A percentile compares a stretch with the other conserved stretches of the same genome.
phyloP scores from a whole-genome alignment of 1,284 basidiomycete species.

The Leucoagaricus sp. region DNA sequence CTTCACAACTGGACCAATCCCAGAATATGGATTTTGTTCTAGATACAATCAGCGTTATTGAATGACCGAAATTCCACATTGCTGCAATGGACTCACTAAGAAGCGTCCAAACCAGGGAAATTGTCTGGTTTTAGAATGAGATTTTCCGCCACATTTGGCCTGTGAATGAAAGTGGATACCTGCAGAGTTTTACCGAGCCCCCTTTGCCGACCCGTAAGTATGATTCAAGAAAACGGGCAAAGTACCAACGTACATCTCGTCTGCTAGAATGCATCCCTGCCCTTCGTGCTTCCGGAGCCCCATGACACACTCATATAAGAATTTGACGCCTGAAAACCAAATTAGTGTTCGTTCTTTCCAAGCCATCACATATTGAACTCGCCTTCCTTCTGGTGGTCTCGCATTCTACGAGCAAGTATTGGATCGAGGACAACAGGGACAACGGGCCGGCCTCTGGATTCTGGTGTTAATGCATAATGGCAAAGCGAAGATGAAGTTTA shows the following conservation, averaged over 20 bases:
- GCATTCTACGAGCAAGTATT: conserved; percentile 72
- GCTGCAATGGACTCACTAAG: conserved; percentile 57
- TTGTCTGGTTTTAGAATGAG: conserved; percentile 56
- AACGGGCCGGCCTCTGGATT: conserved; percentile 53
- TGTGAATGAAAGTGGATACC: conserved; percentile 31
- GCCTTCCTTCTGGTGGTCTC: conserved; percentile 93
- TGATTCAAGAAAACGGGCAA: conserved; percentile 14
- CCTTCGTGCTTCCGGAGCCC: conserved; percentile 88
- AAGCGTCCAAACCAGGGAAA: conserved; percentile 86
- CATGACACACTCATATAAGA: conserved; percentile 97
- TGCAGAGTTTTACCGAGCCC: conserved; percentile 94
- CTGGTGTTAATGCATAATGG: background rate
- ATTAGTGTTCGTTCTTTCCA: no score
- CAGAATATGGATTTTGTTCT: conserved; percentile 86
- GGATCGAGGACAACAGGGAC: conserved; percentile 96
- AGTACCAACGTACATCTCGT: conserved; percentile 78
- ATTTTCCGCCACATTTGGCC: conserved; percentile 19
- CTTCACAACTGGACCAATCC: conserved; percentile 58
- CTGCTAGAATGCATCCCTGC: conserved; percentile 94
- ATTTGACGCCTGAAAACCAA: conserved; percentile 63
- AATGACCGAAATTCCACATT: no score
- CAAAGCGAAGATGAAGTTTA: conserved; percentile 32
- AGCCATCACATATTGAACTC: conserved; percentile 17
- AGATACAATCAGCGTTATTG: background rate
- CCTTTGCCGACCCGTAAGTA: conserved; percentile 45